Percentiles rank a stretch among this genome's conserved stretches.
Evolutionary conservation across 768 basidiomycete species (phyloP).

Genomic region (Lentinus tigrinus): DNA sequence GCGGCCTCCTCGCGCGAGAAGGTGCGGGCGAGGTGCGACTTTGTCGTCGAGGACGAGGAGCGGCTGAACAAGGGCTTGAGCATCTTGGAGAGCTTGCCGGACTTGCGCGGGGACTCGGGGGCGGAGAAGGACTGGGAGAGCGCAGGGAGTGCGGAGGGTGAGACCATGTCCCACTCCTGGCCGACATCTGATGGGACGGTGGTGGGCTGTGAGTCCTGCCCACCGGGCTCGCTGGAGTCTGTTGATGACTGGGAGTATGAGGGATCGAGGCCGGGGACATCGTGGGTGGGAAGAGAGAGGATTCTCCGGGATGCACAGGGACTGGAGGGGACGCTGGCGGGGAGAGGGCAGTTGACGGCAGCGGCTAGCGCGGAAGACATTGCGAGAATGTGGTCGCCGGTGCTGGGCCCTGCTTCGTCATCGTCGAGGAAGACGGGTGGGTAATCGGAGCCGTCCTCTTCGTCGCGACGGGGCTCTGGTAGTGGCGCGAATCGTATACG

Average conservation of each 20-base stretch:
- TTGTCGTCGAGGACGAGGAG: background rate
- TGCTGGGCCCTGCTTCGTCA: constrained; percentile 15
- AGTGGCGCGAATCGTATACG: constrained; percentile 83
- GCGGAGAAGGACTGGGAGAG: constrained; percentile 10
- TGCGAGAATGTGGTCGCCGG: constrained; percentile 11
- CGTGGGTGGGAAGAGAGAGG: background rate
- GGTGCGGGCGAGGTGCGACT: constrained; percentile 18
- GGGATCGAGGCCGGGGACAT: background rate
- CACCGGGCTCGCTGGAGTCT: background rate
- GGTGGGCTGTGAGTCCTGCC: constrained; percentile 4
- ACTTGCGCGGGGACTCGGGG: constrained; percentile 16
- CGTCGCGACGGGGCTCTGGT: constrained; percentile 67
- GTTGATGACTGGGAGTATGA: constrained; percentile 12
- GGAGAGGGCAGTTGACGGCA: constrained; percentile 9
- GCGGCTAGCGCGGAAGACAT: constrained; percentile 20
- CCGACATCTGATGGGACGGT: constrained; percentile 13
- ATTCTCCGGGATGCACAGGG: constrained; percentile 5
- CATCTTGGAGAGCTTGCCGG: constrained; percentile 30
- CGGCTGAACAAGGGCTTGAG: constrained; percentile 31
- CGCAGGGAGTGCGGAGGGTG: constrained; percentile 12
- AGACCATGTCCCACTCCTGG: constrained; percentile 20
- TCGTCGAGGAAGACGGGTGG: constrained; percentile 30
- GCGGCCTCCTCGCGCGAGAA: constrained; percentile 4
- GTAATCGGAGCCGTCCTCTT: constrained; percentile 36
- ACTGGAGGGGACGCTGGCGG: constrained; percentile 20